Evolutionary conservation across 2,329 filamentous ascomycete species (phyloP), one percentile per base, ranked within the genome.

Genomic region (Grosmannia serpens): DNA sequence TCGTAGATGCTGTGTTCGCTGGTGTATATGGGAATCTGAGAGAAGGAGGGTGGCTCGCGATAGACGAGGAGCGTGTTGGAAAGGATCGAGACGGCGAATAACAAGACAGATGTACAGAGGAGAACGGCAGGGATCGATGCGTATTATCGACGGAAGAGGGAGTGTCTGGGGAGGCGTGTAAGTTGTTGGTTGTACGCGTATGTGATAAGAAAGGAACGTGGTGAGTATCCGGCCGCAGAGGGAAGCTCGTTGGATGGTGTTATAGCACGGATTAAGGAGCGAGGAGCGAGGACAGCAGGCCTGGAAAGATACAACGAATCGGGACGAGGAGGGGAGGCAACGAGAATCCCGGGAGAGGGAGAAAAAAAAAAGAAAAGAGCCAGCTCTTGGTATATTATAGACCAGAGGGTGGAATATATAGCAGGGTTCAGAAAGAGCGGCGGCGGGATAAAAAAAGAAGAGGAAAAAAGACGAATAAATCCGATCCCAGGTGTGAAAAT

Each of bases 371-470:
- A 17, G 5, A 20, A 70, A 70, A 77, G 75, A 80, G 77, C 78
- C 78, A 78, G 78, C 77, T 81, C 77, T 75, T 75, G 75, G 71
- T 69, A 68, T 71, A 67, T 69, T 75, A 75, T 75, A 75, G 71
- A 72, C 69, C 69, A 71, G 68, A 70, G 67, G 64, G 61, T 61
- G 65, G 66, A 68, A 41, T 54, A 72, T 54, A 72, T 73, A 70
- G 68, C 65, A 69, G 70, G 54, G 59, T 38, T 53, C 47, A 58
- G 58, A 46, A 53, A 55, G 50, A 20, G 44, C 13, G 31, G 31
- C 26, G 35, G 44, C 17, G 13, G 17, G 22, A 22, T 38, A 33
- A 49, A 51, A 50, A 24, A 35, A 50, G 2, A 24, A 20, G 13
- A 2, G 22, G 13, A 35, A 56, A 35, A 11, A 52, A n/a, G 53